A percentile compares a stretch with the other conserved stretches of the same genome.
Evolutionary conservation across 257 asterid species (phyloP).

Genomic region (Rhazya stricta): DNA sequence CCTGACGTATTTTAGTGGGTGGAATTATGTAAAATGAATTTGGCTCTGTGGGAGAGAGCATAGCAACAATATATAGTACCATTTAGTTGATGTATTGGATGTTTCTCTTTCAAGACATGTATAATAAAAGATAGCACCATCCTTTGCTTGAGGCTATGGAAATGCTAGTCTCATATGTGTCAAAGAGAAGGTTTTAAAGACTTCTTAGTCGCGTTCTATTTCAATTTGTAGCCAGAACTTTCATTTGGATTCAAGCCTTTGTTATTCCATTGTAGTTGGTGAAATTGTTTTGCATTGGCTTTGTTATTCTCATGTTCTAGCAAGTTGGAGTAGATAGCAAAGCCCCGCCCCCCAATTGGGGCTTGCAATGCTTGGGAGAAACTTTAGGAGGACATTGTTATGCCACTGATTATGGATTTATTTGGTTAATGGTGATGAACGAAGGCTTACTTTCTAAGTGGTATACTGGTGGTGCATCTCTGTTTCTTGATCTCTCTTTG

Average conservation of each 20-base stretch:
- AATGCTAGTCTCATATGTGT: background rate
- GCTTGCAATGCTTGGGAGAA: background rate
- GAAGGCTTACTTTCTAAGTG: background rate
- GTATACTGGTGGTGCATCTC: background rate
- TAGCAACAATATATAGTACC: constrained; percentile 1
- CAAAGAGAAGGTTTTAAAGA: constrained; percentile 4
- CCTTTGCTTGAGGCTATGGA: constrained; percentile 3
- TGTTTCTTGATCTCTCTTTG: too few species aligned
- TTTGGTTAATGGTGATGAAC: background rate
- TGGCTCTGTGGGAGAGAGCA: constrained; percentile 4
- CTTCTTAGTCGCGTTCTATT: background rate
- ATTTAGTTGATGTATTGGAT: background rate
- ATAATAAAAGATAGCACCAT: background rate
- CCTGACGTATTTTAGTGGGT: constrained; percentile 69
- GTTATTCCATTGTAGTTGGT: too few species aligned
- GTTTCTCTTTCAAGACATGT: background rate
- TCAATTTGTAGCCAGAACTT: background rate
- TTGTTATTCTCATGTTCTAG: background rate
- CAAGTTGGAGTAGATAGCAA: too few species aligned
- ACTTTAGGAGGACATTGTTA: background rate
- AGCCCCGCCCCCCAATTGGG: background rate
- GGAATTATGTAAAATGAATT: background rate
- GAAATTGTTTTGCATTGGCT: background rate
- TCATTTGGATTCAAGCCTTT: background rate
- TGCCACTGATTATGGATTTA: background rate